These are phyloP conservation scores for Dictyostelium firmibasis DNA, from an alignment of 78 protist genomes.

Conservation along the genomic window DNA sequence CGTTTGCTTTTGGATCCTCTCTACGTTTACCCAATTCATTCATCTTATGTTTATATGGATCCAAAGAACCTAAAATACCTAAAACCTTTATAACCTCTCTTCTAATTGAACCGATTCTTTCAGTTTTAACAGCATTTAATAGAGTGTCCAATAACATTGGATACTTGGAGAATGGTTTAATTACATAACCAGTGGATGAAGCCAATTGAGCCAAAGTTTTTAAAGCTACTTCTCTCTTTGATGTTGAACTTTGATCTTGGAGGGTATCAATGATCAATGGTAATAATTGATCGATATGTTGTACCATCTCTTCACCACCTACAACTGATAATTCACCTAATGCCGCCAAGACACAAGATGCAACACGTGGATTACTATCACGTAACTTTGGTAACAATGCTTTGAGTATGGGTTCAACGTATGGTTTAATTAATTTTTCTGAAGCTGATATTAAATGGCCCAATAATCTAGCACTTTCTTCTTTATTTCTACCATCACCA, in stretches of 20 bases:
- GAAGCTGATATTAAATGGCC: constrained; percentile 84
- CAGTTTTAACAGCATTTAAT: constrained; percentile 76
- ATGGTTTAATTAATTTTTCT: constrained; percentile 90
- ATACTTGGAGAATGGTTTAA: constrained; percentile 84
- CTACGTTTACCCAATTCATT: constrained; percentile 68
- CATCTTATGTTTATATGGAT: constrained; percentile 93
- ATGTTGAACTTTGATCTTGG: constrained; percentile 86
- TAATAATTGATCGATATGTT: constrained; percentile 81
- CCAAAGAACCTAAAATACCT: constrained; percentile 98
- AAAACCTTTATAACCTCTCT: constrained; percentile 87
- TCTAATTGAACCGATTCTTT: constrained; percentile 57
- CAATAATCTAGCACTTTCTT: constrained; percentile 86
- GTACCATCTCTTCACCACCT: constrained; percentile 86
- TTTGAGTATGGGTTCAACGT: constrained; percentile 87
- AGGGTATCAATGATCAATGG: constrained; percentile 93
- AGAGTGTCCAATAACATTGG: constrained; percentile 89
- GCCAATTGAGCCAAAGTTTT: constrained; percentile 92
- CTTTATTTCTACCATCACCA: constrained; percentile 81
- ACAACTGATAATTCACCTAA: constrained; percentile 93
- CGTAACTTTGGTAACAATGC: constrained; percentile 86
- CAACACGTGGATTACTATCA: constrained; percentile 65
- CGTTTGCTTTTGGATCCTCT: constrained; percentile 55
- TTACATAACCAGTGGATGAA: constrained; percentile 91
- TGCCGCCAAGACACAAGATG: constrained; percentile 80
- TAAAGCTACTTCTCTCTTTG: constrained; percentile 87